phyloP scores from a whole-genome alignment of 208 protist species.

The Trypanosoma melophagium region DNA sequence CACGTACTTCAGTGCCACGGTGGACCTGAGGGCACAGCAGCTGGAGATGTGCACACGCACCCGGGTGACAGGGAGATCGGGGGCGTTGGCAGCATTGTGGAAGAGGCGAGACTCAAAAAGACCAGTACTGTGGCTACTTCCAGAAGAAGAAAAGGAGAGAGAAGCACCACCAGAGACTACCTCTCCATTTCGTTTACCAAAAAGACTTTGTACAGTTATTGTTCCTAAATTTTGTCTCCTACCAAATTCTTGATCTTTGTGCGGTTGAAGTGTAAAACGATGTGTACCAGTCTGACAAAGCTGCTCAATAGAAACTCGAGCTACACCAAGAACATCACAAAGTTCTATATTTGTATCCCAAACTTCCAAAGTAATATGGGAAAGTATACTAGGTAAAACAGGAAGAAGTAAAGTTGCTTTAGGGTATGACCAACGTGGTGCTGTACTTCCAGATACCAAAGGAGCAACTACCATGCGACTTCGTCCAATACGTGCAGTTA shows the following conservation, averaged over 20 bases:
- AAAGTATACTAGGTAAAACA: slow-evolving; percentile 38
- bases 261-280: slow-evolving; percentile 31
- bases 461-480: slow-evolving; percentile 50
- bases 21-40: slow-evolving; percentile 42
- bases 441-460: slow-evolving; percentile 42
- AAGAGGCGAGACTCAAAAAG: slow-evolving; percentile 24
- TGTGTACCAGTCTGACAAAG: slow-evolving; percentile 54
- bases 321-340: slow-evolving; percentile 68
- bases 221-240: slow-evolving; percentile 27
- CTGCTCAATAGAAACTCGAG: slow-evolving; percentile 49
- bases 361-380: slow-evolving; percentile 37
- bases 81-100: not conserved
- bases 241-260: slow-evolving; percentile 35
- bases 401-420: slow-evolving; percentile 55
- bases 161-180: slow-evolving; percentile 20
- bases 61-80: slow-evolving; percentile 31
- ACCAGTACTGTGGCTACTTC: not conserved
- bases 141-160: slow-evolving; percentile 10
- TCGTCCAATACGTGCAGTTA: slow-evolving; percentile 38
- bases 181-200: slow-evolving; percentile 22
- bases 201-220: slow-evolving; percentile 27
- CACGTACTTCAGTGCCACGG: slow-evolving; percentile 40
- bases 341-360: slow-evolving; percentile 80
- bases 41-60: slow-evolving; percentile 63
- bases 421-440: slow-evolving; percentile 44